phyloP scores from a whole-genome alignment of 805 yeast species.

The Wickerhamomyces pijperi region DNA sequence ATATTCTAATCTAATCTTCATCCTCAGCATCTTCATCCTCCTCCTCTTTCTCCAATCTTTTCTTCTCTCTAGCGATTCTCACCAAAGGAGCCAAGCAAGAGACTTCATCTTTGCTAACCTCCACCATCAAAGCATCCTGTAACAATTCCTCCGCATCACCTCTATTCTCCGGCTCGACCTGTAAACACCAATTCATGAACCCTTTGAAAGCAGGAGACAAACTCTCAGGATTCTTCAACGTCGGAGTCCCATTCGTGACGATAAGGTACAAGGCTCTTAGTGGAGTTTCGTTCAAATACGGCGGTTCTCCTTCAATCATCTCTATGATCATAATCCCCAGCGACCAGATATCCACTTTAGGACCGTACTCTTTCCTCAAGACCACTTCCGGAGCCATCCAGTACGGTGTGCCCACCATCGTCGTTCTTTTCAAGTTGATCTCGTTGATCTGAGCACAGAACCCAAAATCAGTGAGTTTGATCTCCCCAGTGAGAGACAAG shows the following conservation, averaged over 20 bases:
- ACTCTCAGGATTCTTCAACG: slow-evolving; percentile 77
- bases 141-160: slow-evolving; percentile 85
- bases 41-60: slow-evolving; percentile 27
- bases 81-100: slow-evolving; percentile 62
- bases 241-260: slow-evolving; percentile 95
- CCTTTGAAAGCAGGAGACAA: slow-evolving; percentile 53
- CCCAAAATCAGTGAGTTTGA: slow-evolving; percentile 91
- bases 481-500: slow-evolving; percentile 72
- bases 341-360: slow-evolving; percentile 96
- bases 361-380: slow-evolving; percentile 87
- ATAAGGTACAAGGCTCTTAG: slow-evolving; percentile 85
- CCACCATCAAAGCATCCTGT: slow-evolving; percentile 63
- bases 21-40: slow-evolving; percentile 13
- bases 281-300: slow-evolving; percentile 93
- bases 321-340: slow-evolving; percentile 96
- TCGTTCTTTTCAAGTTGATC: slow-evolving; percentile 75
- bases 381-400: slow-evolving; percentile 99
- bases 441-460: slow-evolving; percentile 92
- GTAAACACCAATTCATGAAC: slow-evolving; percentile 76
- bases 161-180: slow-evolving; percentile 94
- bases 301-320: slow-evolving; percentile 99
- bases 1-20: too few species aligned
- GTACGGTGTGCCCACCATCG: slow-evolving; percentile 99
- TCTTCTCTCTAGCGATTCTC: slow-evolving; percentile 60
- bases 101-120: slow-evolving; percentile 53